Evolutionary conservation across 352 stramenopile genomes (phyloP), one percentile per base, ranked within the genome.

Genomic region (Phytophthora macrochlamydospora): DNA sequence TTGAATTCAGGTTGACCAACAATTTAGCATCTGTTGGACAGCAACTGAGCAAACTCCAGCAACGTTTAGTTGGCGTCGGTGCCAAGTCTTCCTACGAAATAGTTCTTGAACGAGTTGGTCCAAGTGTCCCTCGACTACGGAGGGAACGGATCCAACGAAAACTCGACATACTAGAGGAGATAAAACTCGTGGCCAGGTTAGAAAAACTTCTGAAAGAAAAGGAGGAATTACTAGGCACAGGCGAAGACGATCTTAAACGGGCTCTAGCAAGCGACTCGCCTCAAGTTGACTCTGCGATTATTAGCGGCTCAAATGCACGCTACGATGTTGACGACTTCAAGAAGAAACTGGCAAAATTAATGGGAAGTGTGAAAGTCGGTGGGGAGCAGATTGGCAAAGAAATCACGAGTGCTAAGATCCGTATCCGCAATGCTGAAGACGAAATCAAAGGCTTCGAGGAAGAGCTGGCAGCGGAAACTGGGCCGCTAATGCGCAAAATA

Each of bases 301-400:
- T 94, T 37, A 89, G 55, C 8, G 83, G 83, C 4, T 73, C 75
- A 1, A 71, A 62, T 18, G 84, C 76, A 4, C 83, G 84, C 2
- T 94, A 91, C 51, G 85, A 92, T 30, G 74, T 92, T 13, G 83
- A 89, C 3, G 76, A 90, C 45, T 94, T 93, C 70, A 91, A 90
- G 18, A 72, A 78, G n/a, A 92, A 91, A 50, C 72, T 93, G 1
- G 78, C 70, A 0, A 89, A 90, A 53, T 60, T 93, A 2, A 87
- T 93, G 78, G 82, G 82, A 4, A 73, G 68, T 7, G 67, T 94
- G 12, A 86, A 82, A 38, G 78, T 64, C 18, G 79, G 82, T 6
- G 79, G 90, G 49, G 81, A 85, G 29, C 71, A 78, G 38, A 81
- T 93, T 18, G 46, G 59, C 4, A 84, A 77, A 51, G 87, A 92